Evolutionary conservation across 1,284 basidiomycete genomes (phyloP).

Genomic region (Kwoniella shivajii): DNA sequence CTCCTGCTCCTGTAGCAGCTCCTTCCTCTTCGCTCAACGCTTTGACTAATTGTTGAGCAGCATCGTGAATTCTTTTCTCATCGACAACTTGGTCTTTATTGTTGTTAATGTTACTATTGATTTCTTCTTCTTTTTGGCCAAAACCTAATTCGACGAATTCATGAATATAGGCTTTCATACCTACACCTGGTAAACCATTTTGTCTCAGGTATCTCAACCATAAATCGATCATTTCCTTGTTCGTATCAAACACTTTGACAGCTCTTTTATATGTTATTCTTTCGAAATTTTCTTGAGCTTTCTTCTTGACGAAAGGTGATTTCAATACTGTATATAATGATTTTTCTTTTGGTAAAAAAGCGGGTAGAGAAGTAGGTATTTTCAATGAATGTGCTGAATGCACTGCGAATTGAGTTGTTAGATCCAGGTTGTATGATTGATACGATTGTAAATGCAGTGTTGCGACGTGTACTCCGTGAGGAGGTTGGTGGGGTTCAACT

Average conservation of each 20-base stretch:
- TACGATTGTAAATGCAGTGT: constrained; percentile 81
- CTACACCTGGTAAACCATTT: constrained; percentile 82
- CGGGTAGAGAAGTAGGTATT: constrained; percentile 74
- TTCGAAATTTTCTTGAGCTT: constrained; percentile 95
- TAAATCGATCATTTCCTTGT: constrained; percentile 73
- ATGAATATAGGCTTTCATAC: constrained; percentile 79
- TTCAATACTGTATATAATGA: constrained; percentile 84
- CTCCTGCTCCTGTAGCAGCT: background rate
- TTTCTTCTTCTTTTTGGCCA: constrained; percentile 55
- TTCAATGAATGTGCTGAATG: constrained; percentile 81
- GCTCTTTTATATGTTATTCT: constrained; percentile 76
- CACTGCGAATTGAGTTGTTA: constrained; percentile 81
- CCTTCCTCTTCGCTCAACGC: constrained; percentile 24
- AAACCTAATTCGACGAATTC: constrained; percentile 69
- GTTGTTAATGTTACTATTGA: background rate
- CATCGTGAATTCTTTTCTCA: constrained; percentile 25
- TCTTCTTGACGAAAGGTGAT: constrained; percentile 90
- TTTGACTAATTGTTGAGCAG: constrained; percentile 31
- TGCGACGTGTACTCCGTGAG: constrained; percentile 77
- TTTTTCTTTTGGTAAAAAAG: constrained; percentile 73
- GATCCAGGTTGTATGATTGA: constrained; percentile 66
- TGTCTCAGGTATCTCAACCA: constrained; percentile 79
- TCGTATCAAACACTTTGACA: constrained; percentile 89
- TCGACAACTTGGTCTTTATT: background rate
- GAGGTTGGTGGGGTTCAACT: constrained; percentile 44